Evolutionary conservation across 768 basidiomycete genomes (phyloP).

Genomic region (Amylocystis lapponica): DNA sequence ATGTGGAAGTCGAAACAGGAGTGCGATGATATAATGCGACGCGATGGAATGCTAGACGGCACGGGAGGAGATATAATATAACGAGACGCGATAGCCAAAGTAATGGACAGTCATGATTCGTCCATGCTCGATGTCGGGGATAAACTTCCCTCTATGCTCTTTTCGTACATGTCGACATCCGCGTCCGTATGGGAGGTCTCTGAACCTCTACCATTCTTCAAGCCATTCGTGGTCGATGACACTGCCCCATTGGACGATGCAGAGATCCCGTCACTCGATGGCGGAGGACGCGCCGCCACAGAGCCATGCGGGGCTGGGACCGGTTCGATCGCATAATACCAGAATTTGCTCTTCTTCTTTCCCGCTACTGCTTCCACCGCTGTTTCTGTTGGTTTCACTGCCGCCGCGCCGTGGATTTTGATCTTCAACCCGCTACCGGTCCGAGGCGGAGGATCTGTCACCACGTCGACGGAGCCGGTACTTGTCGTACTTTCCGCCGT

Average conservation of each 20-base stretch:
- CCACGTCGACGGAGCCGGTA: conserved; percentile 21
- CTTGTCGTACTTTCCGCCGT: conserved; percentile 62
- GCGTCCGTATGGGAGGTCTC: conserved; percentile 7
- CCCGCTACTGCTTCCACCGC: conserved; percentile 73
- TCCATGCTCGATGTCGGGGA: conserved; percentile 38
- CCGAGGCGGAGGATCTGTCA: conserved; percentile 15
- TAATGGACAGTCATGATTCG: conserved; percentile 21
- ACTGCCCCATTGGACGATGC: not conserved
- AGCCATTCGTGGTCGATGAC: not conserved
- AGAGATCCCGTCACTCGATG: not conserved
- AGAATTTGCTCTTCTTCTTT: conserved; percentile 82
- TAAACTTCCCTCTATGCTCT: conserved; percentile 35
- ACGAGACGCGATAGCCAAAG: not conserved
- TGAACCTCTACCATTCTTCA: not conserved
- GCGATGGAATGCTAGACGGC: no score
- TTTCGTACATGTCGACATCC: conserved; percentile 22
- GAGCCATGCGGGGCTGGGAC: conserved; percentile 27
- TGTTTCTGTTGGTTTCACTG: conserved; percentile 64
- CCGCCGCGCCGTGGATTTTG: conserved; percentile 56
- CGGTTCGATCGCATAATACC: conserved; percentile 86
- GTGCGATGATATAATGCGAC: no score
- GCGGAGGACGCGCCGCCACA: not conserved
- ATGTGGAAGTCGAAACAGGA: no score
- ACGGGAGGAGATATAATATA: not conserved
- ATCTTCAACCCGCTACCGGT: conserved; percentile 35